These are phyloP conservation scores for Santalum album DNA, from an alignment of 164 flowering plant species.

Conservation along the genomic window DNA sequence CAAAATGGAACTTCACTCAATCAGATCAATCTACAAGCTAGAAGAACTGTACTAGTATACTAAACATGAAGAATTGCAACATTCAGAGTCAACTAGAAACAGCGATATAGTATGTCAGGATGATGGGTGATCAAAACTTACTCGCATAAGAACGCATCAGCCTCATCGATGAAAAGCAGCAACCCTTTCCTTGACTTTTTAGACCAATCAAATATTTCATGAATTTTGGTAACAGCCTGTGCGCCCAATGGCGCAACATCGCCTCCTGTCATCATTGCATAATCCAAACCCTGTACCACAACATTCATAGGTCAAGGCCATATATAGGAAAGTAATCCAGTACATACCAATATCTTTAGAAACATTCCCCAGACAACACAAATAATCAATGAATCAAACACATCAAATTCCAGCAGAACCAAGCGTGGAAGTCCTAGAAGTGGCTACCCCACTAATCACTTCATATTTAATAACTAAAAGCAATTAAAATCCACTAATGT, in stretches of 20 bases:
- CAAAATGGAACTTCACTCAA: too few species aligned
- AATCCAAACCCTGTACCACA: constrained; percentile 73
- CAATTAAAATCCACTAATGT: too few species aligned
- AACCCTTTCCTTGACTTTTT: constrained; percentile 76
- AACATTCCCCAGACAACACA: too few species aligned
- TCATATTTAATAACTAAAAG: too few species aligned
- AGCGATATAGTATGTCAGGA: too few species aligned
- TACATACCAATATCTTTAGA: neutral
- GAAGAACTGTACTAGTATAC: neutral
- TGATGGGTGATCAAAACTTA: too few species aligned
- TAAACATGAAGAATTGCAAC: too few species aligned
- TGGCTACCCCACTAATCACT: too few species aligned
- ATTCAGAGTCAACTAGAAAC: too few species aligned
- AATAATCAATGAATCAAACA: too few species aligned
- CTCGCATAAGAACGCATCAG: constrained; percentile 97
- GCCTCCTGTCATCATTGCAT: constrained; percentile 99
- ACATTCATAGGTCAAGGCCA: neutral
- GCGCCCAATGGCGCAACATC: constrained; percentile 93
- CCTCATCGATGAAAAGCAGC: constrained; percentile 84
- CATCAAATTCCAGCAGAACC: too few species aligned
- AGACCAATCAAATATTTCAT: constrained; percentile 91
- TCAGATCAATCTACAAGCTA: neutral
- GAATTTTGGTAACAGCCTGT: constrained; percentile 92
- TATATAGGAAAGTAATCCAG: neutral
- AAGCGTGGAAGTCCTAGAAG: too few species aligned